These are phyloP conservation scores for Colletotrichum sp. DNA, from an alignment of 2,329 filamentous ascomycete species.

Conservation along the genomic window DNA sequence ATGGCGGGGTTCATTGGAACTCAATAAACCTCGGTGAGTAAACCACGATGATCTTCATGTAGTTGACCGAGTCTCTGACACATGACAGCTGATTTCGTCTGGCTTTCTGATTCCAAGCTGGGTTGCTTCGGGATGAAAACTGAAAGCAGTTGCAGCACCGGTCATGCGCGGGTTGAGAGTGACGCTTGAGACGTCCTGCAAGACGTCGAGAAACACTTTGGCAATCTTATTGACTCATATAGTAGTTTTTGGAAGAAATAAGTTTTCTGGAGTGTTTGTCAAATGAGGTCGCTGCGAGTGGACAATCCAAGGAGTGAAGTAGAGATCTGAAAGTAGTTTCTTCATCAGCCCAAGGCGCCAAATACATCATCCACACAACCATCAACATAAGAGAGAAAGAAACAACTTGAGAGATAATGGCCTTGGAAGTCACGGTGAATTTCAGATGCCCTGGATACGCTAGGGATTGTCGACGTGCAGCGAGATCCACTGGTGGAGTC, in stretches of 20 bases:
- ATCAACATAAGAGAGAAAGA: fast-evolving
- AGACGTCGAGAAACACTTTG: fast-evolving
- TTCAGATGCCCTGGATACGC: background rate
- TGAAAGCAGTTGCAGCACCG: background rate
- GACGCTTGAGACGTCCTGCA: background rate
- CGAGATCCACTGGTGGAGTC: background rate
- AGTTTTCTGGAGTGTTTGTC: background rate
- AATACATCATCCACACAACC: background rate
- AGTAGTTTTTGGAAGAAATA: no score
- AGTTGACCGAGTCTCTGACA: background rate
- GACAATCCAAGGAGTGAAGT: background rate
- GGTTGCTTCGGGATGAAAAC: background rate
- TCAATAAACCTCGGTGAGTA: background rate
- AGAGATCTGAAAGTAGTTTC: fast-evolving
- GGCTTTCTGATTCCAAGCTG: background rate
- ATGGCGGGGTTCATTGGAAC: background rate
- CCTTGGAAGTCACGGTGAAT: fast-evolving
- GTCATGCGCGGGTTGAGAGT: background rate
- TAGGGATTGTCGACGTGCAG: background rate
- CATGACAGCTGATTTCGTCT: background rate
- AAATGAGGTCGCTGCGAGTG: background rate
- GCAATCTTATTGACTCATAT: background rate
- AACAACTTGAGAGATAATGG: fast-evolving
- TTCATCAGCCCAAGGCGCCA: background rate
- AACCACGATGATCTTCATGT: background rate